phyloP scores from a whole-genome alignment of 495 filamentous ascomycete species.

The Xylaria nigripes region DNA sequence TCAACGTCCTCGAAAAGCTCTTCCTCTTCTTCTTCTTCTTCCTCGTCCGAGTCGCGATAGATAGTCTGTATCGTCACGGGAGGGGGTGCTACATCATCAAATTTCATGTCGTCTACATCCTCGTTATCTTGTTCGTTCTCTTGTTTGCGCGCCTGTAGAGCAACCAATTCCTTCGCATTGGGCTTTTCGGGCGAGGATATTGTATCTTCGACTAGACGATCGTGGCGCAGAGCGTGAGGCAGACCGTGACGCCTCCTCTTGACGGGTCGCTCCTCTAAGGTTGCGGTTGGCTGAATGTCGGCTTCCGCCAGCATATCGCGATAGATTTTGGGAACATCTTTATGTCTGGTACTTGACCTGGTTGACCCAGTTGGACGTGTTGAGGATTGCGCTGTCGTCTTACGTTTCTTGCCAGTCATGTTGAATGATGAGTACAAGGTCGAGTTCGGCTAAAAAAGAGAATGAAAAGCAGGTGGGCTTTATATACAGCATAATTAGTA shows the following conservation, averaged over 20 bases:
- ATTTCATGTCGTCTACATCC: conserved; percentile 30
- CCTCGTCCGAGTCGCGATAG: conserved; percentile 24
- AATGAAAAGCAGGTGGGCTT: no score
- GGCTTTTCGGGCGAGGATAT: conserved; percentile 8
- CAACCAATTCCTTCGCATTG: background rate
- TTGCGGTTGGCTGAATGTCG: conserved; percentile 30
- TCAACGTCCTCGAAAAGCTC: conserved; percentile 28
- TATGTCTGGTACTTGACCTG: conserved; percentile 16
- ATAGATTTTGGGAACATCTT: conserved; percentile 48
- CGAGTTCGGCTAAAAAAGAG: background rate
- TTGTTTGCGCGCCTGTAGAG: conserved; percentile 12
- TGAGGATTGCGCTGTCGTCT: conserved; percentile 10
- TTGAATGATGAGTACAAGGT: background rate
- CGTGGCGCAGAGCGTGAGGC: conserved; percentile 31
- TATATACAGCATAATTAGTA: no score
- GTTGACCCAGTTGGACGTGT: background rate
- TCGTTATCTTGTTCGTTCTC: conserved; percentile 24
- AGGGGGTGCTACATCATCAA: conserved; percentile 26
- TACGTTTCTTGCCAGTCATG: conserved; percentile 25
- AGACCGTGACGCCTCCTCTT: conserved; percentile 38
- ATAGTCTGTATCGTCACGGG: conserved; percentile 16
- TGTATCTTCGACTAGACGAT: background rate
- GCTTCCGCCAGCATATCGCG: conserved; percentile 61
- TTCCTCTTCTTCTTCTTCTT: conserved; percentile 29
- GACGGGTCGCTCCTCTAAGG: conserved; percentile 24